A percentile compares a stretch with the other conserved stretches of the same genome.
These are phyloP conservation scores for Fonticula alba DNA, from an alignment of 78 protist genomes.

Conservation along the genomic window DNA sequence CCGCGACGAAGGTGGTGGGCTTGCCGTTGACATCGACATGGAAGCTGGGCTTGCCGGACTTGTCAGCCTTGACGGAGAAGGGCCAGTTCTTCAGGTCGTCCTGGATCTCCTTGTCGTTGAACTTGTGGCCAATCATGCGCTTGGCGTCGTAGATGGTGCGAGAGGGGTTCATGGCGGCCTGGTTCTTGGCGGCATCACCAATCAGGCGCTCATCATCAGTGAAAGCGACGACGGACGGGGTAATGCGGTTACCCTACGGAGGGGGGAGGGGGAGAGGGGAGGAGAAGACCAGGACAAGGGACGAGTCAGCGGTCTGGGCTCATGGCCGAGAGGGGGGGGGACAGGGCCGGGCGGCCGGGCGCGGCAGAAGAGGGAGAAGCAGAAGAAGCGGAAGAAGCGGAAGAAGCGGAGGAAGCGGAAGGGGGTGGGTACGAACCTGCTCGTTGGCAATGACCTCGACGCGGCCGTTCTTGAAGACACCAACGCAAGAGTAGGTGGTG, in stretches of 20 bases:
- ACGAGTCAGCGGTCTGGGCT: too few species aligned
- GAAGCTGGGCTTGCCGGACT: too few species aligned
- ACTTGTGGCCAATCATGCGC: constrained; percentile 90
- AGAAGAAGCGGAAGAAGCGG: too few species aligned
- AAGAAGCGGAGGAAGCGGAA: too few species aligned
- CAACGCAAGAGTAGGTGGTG: constrained; percentile 61
- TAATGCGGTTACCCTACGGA: constrained; percentile 72
- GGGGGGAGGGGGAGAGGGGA: too few species aligned
- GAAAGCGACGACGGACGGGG: constrained; percentile 93
- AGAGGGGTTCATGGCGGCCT: constrained; percentile 74
- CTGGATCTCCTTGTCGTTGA: constrained; percentile 73
- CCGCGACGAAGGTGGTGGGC: constrained; percentile 86
- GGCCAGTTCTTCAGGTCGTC: constrained; percentile 85
- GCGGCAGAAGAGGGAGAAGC: too few species aligned
- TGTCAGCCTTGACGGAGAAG: constrained; percentile 75
- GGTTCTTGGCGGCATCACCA: constrained; percentile 88
- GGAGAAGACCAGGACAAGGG: too few species aligned
- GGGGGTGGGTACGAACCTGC: too few species aligned
- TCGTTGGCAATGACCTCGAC: constrained; percentile 86
- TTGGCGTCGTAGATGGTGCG: constrained; percentile 92
- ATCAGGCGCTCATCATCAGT: constrained; percentile 74
- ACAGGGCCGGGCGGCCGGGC: too few species aligned
- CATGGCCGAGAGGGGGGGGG: too few species aligned
- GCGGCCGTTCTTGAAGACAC: constrained; percentile 37
- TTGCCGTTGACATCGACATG: constrained; percentile 54